phyloP scores from a whole-genome alignment of 202 grass and related monocot species.

The Setaria viridis region DNA sequence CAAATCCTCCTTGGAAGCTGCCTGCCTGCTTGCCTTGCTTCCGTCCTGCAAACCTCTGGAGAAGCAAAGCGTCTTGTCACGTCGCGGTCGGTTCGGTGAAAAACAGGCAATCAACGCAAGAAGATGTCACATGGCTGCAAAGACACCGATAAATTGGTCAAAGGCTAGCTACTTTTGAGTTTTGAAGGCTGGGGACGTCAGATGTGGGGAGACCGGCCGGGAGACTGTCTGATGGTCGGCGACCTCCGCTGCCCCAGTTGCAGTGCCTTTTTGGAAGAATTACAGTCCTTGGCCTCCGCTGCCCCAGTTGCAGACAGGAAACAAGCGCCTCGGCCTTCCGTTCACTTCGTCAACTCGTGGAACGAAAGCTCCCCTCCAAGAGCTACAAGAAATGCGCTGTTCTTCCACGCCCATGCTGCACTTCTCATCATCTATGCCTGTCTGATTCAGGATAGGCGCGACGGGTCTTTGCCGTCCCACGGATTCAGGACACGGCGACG shows the following conservation, averaged over 20 bases:
- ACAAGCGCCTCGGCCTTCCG: not conserved
- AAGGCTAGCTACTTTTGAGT: not conserved
- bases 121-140: not conserved
- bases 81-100: not conserved
- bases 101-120: not conserved
- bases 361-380: not conserved
- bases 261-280: not conserved
- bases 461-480: not conserved
- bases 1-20: not conserved
- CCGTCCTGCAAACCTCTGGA: not conserved
- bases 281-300: not conserved
- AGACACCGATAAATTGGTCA: not conserved
- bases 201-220: not conserved
- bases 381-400: not conserved
- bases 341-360: not conserved
- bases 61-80: not conserved
- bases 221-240: not conserved
- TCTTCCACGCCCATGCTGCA: too few relatives aligned
- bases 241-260: not conserved
- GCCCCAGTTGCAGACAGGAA: not conserved
- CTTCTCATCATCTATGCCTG: not conserved
- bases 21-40: not conserved
- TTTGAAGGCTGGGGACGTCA: not conserved
- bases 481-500: slow-evolving; percentile 23
- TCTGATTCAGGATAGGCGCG: not conserved